Percentiles rank a stretch among this genome's conserved stretches.
Conservation (phyloP, 1,284 basidiomycete species). For the Phellinidium pouzarii region DNA sequence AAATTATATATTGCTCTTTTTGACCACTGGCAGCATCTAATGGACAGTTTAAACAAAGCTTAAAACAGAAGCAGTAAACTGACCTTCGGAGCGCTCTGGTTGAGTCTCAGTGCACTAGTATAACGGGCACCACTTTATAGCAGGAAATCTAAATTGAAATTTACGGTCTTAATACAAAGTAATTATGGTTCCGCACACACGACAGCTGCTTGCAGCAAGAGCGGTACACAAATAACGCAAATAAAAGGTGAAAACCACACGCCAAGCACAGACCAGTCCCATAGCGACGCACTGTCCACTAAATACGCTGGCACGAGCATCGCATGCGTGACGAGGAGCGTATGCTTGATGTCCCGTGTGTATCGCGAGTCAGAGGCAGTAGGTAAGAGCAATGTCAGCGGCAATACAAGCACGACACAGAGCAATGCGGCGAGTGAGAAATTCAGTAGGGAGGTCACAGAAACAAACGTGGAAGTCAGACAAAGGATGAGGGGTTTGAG, state of each 20-base stretch:
- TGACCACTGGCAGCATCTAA: too few species aligned
- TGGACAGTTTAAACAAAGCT: too few species aligned
- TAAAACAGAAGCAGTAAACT: too few species aligned
- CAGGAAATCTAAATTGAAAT: too few species aligned
- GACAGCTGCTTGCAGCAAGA: constrained; percentile 46
- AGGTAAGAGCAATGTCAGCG: constrained; percentile 45
- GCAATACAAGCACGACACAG: constrained; percentile 54
- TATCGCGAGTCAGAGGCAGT: constrained; percentile 22
- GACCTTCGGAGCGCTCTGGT: too few species aligned
- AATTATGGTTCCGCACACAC: constrained; percentile 6
- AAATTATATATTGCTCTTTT: too few species aligned
- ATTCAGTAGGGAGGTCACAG: constrained; percentile 81
- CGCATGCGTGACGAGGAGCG: constrained; percentile 40
- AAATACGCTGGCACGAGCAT: constrained; percentile 52
- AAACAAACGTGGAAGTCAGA: constrained; percentile 75
- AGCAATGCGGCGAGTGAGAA: constrained; percentile 78
- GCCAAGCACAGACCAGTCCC: constrained; percentile 65
- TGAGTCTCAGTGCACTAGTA: too few species aligned
- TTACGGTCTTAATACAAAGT: too few species aligned
- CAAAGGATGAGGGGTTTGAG: constrained; percentile 71
- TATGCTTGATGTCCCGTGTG: constrained; percentile 35
- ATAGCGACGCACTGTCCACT: constrained; percentile 36
- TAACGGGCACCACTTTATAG: too few species aligned
- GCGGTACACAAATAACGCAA: constrained; percentile 62
- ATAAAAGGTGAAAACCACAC: constrained; percentile 74